Conservation (phyloP, 495 filamentous ascomycete species). For the Penicillium antarcticum region DNA sequence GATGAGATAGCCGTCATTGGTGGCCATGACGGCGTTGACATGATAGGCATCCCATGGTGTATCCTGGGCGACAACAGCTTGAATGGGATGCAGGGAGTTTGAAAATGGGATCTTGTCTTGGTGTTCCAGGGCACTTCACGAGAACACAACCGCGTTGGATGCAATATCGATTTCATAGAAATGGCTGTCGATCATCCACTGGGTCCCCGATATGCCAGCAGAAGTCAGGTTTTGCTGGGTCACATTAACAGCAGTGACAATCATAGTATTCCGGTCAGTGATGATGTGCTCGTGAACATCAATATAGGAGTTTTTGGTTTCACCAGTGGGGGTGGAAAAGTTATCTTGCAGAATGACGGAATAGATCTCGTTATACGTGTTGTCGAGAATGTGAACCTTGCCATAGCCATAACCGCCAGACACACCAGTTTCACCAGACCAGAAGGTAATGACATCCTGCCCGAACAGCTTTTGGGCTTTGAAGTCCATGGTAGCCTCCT, state of each 20-base stretch:
- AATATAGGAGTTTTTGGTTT: conserved; percentile 8
- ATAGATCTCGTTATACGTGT: conserved; percentile 37
- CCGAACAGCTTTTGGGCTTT: conserved; percentile 18
- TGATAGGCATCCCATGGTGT: conserved; percentile 36
- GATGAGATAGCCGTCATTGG: conserved; percentile 31
- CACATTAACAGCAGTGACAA: conserved; percentile 45
- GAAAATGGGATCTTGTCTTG: conserved; percentile 5
- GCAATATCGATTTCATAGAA: conserved; percentile 43
- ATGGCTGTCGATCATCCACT: conserved; percentile 43
- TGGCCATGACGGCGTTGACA: conserved; percentile 33
- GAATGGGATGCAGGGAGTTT: neutral
- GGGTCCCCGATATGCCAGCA: conserved; percentile 8
- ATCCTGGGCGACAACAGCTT: neutral
- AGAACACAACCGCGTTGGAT: conserved; percentile 32
- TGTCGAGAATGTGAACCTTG: conserved; percentile 33
- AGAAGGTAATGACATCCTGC: conserved; percentile 22
- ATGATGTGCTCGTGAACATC: conserved; percentile 38
- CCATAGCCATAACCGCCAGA: conserved; percentile 24
- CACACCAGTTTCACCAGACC: conserved; percentile 11
- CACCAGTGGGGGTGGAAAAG: conserved; percentile 4
- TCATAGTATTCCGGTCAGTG: conserved; percentile 41
- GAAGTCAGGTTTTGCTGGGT: conserved; percentile 27
- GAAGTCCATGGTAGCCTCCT: conserved; percentile 14
- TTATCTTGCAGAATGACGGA: conserved; percentile 17
- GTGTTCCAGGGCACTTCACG: conserved; percentile 30